Evolutionary conservation across 2,329 filamentous ascomycete species (phyloP).

Genomic region (Pestalotiopsis sp.): DNA sequence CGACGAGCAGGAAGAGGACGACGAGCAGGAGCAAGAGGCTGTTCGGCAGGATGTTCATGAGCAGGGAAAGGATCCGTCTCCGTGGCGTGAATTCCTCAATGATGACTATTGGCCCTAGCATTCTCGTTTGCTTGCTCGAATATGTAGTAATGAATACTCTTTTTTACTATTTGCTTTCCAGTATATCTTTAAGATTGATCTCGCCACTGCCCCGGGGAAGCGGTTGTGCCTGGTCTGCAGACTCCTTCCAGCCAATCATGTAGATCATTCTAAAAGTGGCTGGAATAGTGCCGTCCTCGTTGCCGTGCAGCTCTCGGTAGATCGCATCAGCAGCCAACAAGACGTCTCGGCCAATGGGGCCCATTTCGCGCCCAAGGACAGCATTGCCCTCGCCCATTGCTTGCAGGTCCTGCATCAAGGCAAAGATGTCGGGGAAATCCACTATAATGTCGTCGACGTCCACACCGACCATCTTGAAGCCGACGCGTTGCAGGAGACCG

Average conservation of each 20-base stretch:
- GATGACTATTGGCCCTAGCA: no score
- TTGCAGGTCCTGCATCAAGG: constrained; percentile 91
- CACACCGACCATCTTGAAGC: constrained; percentile 94
- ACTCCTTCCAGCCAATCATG: constrained; percentile 98
- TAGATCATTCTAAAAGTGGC: constrained; percentile 95
- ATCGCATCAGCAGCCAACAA: constrained; percentile 86
- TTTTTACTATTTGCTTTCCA: constrained; percentile 46
- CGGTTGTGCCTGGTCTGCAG: constrained; percentile 76
- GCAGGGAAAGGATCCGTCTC: no score
- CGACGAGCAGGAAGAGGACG: no score
- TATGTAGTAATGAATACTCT: no score
- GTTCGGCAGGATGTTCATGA: no score
- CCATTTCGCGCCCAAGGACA: constrained; percentile 81
- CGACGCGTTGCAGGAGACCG: constrained; percentile 80
- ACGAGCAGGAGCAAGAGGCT: no score
- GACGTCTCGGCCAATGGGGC: constrained; percentile 77
- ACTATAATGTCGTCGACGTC: constrained; percentile 98
- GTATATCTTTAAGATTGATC: constrained; percentile 84
- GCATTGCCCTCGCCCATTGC: constrained; percentile 96
- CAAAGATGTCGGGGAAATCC: constrained; percentile 87
- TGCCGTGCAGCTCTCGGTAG: constrained; percentile 84
- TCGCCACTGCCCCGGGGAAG: constrained; percentile 82
- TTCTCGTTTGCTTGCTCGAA: no score
- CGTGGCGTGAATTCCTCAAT: no score
- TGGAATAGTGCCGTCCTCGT: constrained; percentile 75